Percentiles rank a stretch among this genome's conserved stretches.
phyloP scores from a whole-genome alignment of 192 early-diverging fungal genomes.

The Rhizophagus clarus region DNA sequence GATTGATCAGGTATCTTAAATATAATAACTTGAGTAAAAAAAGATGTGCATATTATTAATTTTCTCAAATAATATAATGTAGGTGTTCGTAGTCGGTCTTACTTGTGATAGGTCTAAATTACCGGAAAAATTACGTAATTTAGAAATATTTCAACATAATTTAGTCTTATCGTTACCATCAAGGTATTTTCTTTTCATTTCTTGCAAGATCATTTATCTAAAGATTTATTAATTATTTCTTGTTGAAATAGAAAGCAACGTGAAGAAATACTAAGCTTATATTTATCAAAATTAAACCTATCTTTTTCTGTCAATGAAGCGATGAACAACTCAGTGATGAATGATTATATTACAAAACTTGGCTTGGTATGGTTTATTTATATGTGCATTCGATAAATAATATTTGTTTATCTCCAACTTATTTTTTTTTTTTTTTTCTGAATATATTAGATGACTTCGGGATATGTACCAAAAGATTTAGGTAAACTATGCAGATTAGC shows the following conservation, averaged over 20 bases:
- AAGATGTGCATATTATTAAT: background rate
- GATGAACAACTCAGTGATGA: slow-evolving; percentile 27
- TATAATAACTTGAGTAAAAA: background rate
- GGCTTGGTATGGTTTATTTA: slow-evolving; percentile 28
- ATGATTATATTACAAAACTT: slow-evolving; percentile 16
- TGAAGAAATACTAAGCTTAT: background rate
- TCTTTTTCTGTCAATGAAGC: slow-evolving; percentile 33
- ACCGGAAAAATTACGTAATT: slow-evolving; percentile 39
- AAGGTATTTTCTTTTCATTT: slow-evolving; percentile 31
- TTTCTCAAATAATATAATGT: slow-evolving; percentile 25
- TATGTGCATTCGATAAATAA: background rate
- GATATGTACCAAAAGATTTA: slow-evolving; percentile 62
- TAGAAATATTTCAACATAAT: slow-evolving; percentile 43
- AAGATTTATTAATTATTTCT: slow-evolving; percentile 22
- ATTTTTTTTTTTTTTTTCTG: background rate
- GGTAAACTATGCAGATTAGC: slow-evolving; percentile 45
- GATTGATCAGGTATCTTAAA: background rate
- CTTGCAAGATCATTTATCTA: background rate
- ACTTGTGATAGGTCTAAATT: slow-evolving; percentile 41
- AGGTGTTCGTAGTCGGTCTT: slow-evolving; percentile 49
- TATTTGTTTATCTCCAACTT: background rate
- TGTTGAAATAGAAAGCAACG: slow-evolving; percentile 5
- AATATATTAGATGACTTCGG: slow-evolving; percentile 55
- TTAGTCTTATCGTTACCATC: slow-evolving; percentile 44
- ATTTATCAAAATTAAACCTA: slow-evolving; percentile 14